Base-by-base conservation (phyloP, 805 yeast genomes). In the Komagataella pseudopastoris region DNA sequence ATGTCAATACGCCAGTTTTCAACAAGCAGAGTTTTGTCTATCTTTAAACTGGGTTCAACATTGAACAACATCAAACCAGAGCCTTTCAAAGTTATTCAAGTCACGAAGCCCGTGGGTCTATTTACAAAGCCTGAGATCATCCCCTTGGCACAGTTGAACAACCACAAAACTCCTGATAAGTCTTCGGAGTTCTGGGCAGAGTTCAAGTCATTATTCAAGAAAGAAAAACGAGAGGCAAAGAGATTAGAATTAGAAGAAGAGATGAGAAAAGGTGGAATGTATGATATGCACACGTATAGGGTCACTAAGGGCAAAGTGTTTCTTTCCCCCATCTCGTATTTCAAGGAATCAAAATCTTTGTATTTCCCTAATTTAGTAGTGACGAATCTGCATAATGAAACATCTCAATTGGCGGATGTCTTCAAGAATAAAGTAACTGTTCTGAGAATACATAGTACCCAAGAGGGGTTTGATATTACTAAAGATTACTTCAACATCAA, bases 241-340 rank as follows among this genome's bases (percentile, higher is more conserved):
- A 70, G 80, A 23, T 72, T 70, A 51, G 78, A 75, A 53, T 64
- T 85, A 55, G 83, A 81, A 57, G 70, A 71, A 48, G 88, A 85
- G 65, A 73, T 83, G 56, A 76, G 83, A 23, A 78, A 76, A 56
- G 80, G 87, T 23, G 82, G 85, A n/a, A 74, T 81, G 74, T 76
- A 78, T 55, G 84, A 82, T 53, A 71, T 82, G 60, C 77, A 78
- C 59, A 73, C 77, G 2, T 83, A 79, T 60, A 71, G 83, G 49
- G 83, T 83, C 58, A 86, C 91, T 2, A 77, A 81, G 44, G 99
- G 98, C 22, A 88, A 89, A 66, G 72, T 90, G 55, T 93, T 89
- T 69, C 70, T 75, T 16, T 78, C 96, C 0, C 98, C 98, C 1
- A 71, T 77, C n/a, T 78, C 89, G 1, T 83, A 77, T 58, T 90